Base-by-base conservation (phyloP, 495 filamentous ascomycete species). In the Usnea hakonensis region DNA sequence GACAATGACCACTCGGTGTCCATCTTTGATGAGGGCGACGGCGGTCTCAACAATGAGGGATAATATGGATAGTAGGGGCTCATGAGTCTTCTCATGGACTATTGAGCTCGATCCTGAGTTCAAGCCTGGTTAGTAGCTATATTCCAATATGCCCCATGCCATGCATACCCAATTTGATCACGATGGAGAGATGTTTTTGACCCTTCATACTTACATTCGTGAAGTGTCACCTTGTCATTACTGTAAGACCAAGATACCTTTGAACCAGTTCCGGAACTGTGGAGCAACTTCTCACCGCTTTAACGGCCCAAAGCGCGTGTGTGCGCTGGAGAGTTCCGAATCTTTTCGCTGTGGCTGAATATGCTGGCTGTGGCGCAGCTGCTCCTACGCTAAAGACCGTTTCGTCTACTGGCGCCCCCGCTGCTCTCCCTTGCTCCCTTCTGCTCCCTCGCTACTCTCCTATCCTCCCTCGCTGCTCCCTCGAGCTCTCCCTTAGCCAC, bases 41-140 rank as follows among this genome's bases (percentile, higher is more conserved):
- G 89, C 91, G 7, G 95, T 97, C 73, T 97, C 91, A 40, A 96
- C 94, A 65, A 98, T 96, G 56, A 89, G 75, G 58, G 87, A 89
- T 56, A 98, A 76, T 61, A 90, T 95, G 11, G 91, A 95, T 26
- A 97, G 80, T 37, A 96, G 83, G n/a, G 95, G 95, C 65, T 96
- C 88, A 75, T 97, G 94, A n/a, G 89, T 96, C 67, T 86, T 90
- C 71, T 98, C 94, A 73, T 97, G 89, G 56, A 97, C 94, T 66
- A 98, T 97, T 17, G 94, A 98, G 75, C 91, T 96, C 30, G 94
- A 97, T 65, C 94, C 94, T 98, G 62, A n/a, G 54, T 8, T 43
- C 11, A 3, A 55, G 28, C 44, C 23, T 56, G 48, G 3, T 66
- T 57, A 64, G 61, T 23, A 19, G 38, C 58, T 40, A 30, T 37